Base-by-base conservation (phyloP, 768 basidiomycete species). In the Vararia minispora region DNA sequence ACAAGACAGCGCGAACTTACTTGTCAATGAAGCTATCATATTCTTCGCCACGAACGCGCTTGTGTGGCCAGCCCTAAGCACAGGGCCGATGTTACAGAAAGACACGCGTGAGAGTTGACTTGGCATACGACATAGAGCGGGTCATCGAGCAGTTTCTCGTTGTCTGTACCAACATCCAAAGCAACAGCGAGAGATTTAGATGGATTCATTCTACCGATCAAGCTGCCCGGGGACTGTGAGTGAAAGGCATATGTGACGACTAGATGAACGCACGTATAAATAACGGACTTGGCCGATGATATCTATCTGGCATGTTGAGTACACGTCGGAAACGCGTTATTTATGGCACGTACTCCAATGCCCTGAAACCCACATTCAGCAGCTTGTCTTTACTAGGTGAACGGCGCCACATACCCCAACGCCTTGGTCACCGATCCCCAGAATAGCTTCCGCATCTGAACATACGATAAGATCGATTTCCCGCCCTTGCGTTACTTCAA, bases 361-460 rank as follows among this genome's bases (percentile, higher is more conserved):
- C 63, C 61, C 61, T 63, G 33, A 12, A 33, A 12, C 28, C 13
- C 3, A 40, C 11, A 9, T 4, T n/a, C n/a, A n/a, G n/a, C 20
- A 33, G 18, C 18, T 22, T 23, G 25, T 32, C 4, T 17, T 20
- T 9, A 17, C 16, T 10, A 14, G 30, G 20, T 16, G 28, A 28
- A 24, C 18, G 9, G 14, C n/a, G 29, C 22, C n/a, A 39, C 67
- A 14, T 54, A 79, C 77, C 38, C 74, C 73, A 28, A 89, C 86
- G 40, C 88, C 79, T 53, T 76, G 74, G 48, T 77, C 75, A 33
- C 76, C 76, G 40, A 79, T 77, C 12, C 89, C 89, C 8, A 92
- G 62, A 42, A 91, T 90, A 0, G 84, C 83, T 49, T 89, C 87
- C 4, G 79, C 74, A 53, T 92, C 89, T 0, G 85, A 82, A 39